Evolutionary conservation across 2,329 filamentous ascomycete species (phyloP).

Genomic region (Dothideomycetes sp.): DNA sequence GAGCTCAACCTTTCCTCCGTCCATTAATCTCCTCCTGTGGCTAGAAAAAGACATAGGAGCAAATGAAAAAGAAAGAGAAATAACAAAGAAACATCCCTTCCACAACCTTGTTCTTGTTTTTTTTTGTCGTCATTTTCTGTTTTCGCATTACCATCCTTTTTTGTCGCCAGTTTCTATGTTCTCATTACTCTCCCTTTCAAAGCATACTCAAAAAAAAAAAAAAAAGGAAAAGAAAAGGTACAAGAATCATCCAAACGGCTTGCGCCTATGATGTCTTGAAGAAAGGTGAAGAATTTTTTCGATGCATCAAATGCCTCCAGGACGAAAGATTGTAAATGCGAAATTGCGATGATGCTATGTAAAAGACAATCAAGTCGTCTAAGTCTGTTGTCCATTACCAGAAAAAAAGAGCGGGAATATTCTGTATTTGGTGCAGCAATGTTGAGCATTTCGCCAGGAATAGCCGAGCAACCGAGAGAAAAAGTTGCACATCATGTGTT

Average conservation of each 20-base stretch:
- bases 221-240: too few species aligned
- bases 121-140: conserved; percentile 1
- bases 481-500: background rate
- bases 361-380: conserved; percentile 4
- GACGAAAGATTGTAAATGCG: conserved; percentile 7
- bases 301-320: conserved; percentile 9
- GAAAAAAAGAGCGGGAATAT: conserved; percentile 10
- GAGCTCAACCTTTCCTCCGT: too few species aligned
- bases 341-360: conserved; percentile 6
- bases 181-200: background rate
- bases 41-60: conserved; percentile 6
- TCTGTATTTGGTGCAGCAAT: conserved; percentile 1
- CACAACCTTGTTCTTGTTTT: too few species aligned
- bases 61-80: conserved; percentile 5
- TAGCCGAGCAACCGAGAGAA: background rate
- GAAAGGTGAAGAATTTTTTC: conserved; percentile 8
- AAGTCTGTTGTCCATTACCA: background rate
- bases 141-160: background rate
- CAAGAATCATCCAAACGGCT: conserved; percentile 9
- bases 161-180: background rate
- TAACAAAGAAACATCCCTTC: conserved; percentile 1
- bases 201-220: too few species aligned
- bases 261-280: conserved; percentile 3
- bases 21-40: background rate
- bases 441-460: conserved; percentile 3